Percentiles rank a stretch among this genome's conserved stretches.
These are phyloP conservation scores for cucumber (Cucumis sativus) DNA, from an alignment of 306 rosid genomes.

Conservation along the genomic window Cucumber_9930_V3 NC_026657.2:20264001-20264500, in stretches of 20 bases:
- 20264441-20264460: not conserved
- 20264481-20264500: not conserved
- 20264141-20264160: not conserved
- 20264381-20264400: constrained; percentile 86
- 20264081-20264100: constrained; percentile 81
- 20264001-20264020: not conserved
- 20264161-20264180: not conserved
- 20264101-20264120: constrained; percentile 87
- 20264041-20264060: constrained; percentile 79
- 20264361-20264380: constrained; percentile 92
- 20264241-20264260: constrained; percentile 96
- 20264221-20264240: constrained; percentile 85
- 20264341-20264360: constrained; percentile 97
- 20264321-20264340: constrained; percentile 77
- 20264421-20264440: constrained; percentile 82
- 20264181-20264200: not conserved
- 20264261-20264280: constrained; percentile 72
- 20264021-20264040: not conserved
- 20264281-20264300: constrained; percentile 79
- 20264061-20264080: constrained; percentile 88
- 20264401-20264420: constrained; percentile 97
- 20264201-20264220: constrained; percentile 10
- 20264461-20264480: not conserved
- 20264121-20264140: constrained; percentile 34
- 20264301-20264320: constrained; percentile 94